Conservation (phyloP, 768 basidiomycete genomes). For the Russula olivacea region DNA sequence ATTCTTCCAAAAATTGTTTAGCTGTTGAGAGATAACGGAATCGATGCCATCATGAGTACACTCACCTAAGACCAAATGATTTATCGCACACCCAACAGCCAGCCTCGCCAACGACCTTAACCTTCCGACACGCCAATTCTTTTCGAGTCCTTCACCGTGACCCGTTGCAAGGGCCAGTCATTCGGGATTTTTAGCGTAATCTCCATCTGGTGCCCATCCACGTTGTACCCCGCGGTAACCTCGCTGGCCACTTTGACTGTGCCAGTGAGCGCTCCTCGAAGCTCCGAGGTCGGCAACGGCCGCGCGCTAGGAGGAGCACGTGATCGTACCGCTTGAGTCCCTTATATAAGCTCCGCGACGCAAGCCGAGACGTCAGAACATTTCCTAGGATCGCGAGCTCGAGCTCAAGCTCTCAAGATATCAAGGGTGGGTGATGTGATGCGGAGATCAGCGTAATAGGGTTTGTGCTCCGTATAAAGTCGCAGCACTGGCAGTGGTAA, state of each 20-base stretch:
- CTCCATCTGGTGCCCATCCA: conserved; percentile 93
- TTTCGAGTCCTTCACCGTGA: conserved; percentile 80
- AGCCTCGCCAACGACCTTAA: conserved; percentile 87
- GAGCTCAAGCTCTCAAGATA: too few relatives aligned
- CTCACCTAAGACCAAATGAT: conserved; percentile 80
- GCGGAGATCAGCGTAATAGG: too few relatives aligned
- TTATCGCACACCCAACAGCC: conserved; percentile 90
- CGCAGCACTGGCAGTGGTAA: too few relatives aligned
- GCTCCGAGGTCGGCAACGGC: too few relatives aligned
- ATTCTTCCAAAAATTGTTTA: conserved; percentile 46
- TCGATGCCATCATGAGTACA: conserved; percentile 13
- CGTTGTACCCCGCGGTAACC: conserved; percentile 74
- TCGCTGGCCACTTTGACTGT: conserved; percentile 76
- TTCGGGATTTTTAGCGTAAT: conserved; percentile 77
- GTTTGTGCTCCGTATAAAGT: too few relatives aligned
- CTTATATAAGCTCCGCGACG: too few relatives aligned
- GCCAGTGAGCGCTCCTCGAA: too few relatives aligned
- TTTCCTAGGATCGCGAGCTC: too few relatives aligned
- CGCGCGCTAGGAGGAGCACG: too few relatives aligned
- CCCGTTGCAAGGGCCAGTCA: conserved; percentile 85
- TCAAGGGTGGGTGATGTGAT: too few relatives aligned
- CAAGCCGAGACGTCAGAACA: too few relatives aligned
- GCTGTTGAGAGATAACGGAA: not conserved
- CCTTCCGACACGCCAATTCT: conserved; percentile 85
- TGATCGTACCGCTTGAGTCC: too few relatives aligned